A percentile compares a stretch with the other conserved stretches of the same genome.
These are phyloP conservation scores for Venturiaceae sp. DNA, from an alignment of 2,329 filamentous ascomycete genomes.

Conservation along the genomic window DNA sequence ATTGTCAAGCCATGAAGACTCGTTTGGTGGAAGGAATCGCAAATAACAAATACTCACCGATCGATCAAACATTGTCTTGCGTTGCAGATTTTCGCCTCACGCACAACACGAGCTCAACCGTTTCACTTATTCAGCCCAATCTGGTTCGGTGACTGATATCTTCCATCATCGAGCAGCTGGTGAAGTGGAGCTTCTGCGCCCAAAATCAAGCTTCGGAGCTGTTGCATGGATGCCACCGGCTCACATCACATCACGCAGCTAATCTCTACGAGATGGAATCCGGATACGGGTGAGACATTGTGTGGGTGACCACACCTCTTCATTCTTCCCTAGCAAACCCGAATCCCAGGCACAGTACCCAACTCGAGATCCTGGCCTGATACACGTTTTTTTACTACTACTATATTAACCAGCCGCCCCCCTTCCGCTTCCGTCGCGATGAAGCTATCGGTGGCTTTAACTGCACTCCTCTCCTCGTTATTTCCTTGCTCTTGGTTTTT, in stretches of 20 bases:
- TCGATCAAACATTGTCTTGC: background rate
- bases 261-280: background rate
- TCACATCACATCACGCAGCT: background rate
- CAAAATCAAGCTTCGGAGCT: background rate
- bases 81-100: background rate
- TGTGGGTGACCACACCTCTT: background rate
- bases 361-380: background rate
- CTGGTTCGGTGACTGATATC: background rate
- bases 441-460: background rate
- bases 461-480: background rate
- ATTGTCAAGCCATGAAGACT: background rate
- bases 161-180: background rate
- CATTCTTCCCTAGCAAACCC: too few species aligned
- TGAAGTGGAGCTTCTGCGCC: background rate
- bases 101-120: background rate
- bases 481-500: background rate
- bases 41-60: background rate
- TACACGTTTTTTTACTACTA: background rate
- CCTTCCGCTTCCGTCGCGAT: background rate
- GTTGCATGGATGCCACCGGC: background rate
- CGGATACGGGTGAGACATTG: background rate
- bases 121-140: background rate
- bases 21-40: background rate
- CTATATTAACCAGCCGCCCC: background rate
- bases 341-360: background rate